A percentile compares a stretch with the other conserved stretches of the same genome.
phyloP scores from a whole-genome alignment of 768 basidiomycete species.

The Boletus sp. region DNA sequence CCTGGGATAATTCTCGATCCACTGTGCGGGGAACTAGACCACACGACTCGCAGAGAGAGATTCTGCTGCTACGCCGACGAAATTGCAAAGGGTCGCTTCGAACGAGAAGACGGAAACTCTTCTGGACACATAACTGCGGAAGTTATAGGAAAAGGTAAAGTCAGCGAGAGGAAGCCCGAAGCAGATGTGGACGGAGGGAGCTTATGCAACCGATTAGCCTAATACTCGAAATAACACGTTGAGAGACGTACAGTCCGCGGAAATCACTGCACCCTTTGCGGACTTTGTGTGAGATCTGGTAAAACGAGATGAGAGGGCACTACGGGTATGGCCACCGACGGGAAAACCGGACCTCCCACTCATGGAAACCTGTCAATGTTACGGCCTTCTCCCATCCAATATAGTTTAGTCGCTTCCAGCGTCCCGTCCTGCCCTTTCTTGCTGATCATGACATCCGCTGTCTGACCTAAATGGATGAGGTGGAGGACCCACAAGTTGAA shows the following conservation, averaged over 20 bases:
- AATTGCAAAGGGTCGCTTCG: conserved; percentile 11
- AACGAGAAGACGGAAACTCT: conserved; percentile 6
- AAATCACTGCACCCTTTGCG: conserved; percentile 29
- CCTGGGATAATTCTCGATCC: conserved; percentile 30
- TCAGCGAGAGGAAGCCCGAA: conserved; percentile 13
- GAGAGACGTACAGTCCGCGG: conserved; percentile 27
- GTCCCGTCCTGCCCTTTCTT: neutral
- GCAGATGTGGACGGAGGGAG: conserved; percentile 12
- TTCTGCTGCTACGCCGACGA: neutral
- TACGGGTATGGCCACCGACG: neutral
- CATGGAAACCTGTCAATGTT: neutral
- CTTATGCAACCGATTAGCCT: conserved; percentile 24
- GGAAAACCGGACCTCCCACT: neutral
- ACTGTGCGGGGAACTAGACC: conserved; percentile 29
- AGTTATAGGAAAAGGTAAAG: conserved; percentile 13
- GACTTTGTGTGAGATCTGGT: conserved; percentile 26
- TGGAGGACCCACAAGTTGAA: neutral
- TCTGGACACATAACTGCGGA: conserved; percentile 13
- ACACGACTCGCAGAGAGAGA: conserved; percentile 12
- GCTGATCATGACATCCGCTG: neutral
- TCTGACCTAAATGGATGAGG: neutral
- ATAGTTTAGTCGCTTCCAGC: neutral
- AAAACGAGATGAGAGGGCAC: conserved; percentile 10
- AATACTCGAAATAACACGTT: conserved; percentile 24
- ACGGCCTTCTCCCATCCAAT: neutral